These are phyloP conservation scores for Phaeosphaeria sp. DNA, from an alignment of 2,329 filamentous ascomycete species.

Conservation along the genomic window DNA sequence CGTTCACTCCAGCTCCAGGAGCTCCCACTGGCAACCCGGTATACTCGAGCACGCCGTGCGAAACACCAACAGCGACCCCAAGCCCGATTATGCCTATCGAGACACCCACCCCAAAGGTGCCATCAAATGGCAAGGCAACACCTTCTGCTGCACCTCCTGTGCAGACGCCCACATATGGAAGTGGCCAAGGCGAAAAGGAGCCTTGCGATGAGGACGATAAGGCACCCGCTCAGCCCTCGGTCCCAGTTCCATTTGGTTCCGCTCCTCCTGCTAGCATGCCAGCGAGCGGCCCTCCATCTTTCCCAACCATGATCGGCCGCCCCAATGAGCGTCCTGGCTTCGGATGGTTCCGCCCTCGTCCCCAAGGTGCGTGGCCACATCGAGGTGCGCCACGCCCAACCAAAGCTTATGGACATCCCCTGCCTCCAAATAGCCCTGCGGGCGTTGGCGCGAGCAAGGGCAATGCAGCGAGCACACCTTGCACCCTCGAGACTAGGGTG, in stretches of 20 bases:
- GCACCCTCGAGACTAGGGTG: slow-evolving; percentile 29
- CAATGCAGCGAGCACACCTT: slow-evolving; percentile 21
- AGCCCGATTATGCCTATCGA: slow-evolving; percentile 5
- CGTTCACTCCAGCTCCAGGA: slow-evolving; percentile 19
- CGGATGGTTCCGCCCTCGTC: slow-evolving; percentile 24
- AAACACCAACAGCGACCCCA: background rate
- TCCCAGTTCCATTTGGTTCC: slow-evolving; percentile 1
- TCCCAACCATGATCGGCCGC: slow-evolving; percentile 7
- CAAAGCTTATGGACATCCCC: slow-evolving; percentile 4
- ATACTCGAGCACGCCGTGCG: slow-evolving; percentile 21
- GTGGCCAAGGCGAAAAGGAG: background rate
- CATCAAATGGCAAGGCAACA: slow-evolving; percentile 7
- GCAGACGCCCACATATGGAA: background rate
- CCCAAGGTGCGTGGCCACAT: slow-evolving; percentile 20
- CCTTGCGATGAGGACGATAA: background rate
- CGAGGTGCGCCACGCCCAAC: slow-evolving; percentile 8
- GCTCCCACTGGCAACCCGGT: slow-evolving; percentile 16
- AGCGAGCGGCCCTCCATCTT: slow-evolving; percentile 5
- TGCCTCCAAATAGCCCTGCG: slow-evolving; percentile 9
- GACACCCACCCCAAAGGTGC: slow-evolving; percentile 5
- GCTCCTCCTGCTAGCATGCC: slow-evolving; percentile 11
- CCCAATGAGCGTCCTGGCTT: slow-evolving; percentile 12
- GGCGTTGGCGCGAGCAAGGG: slow-evolving; percentile 10
- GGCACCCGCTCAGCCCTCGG: slow-evolving; percentile 4
- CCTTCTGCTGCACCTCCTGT: slow-evolving; percentile 4